These are phyloP conservation scores for Exobasidium cylindrosporum DNA, from an alignment of 1,284 basidiomycete species.

Conservation along the genomic window DNA sequence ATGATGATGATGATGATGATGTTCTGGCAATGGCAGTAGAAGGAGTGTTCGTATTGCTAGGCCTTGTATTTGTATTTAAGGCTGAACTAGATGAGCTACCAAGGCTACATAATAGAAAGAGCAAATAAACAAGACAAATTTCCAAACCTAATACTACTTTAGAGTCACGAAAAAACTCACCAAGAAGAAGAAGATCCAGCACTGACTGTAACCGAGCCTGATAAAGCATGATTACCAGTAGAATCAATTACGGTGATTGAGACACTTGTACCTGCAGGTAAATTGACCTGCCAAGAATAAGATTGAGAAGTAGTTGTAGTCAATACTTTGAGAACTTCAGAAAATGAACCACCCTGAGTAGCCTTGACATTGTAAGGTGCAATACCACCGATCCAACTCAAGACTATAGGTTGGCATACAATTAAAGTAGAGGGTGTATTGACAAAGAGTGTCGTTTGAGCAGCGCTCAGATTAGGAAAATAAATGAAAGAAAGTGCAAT, in stretches of 20 bases:
- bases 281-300: constrained; percentile 24
- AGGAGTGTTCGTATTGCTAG: too few relatives aligned
- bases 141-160: too few relatives aligned
- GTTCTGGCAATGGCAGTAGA: too few relatives aligned
- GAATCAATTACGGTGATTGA: constrained; percentile 24
- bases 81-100: too few relatives aligned
- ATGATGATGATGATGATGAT: too few relatives aligned
- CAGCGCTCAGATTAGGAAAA: too few relatives aligned
- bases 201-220: neutral
- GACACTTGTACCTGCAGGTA: constrained; percentile 18
- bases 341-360: constrained; percentile 16
- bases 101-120: too few relatives aligned
- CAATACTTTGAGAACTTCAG: neutral
- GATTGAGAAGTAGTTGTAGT: constrained; percentile 11
- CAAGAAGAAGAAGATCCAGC: constrained; percentile 1
- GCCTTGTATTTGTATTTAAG: too few relatives aligned
- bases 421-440: constrained; percentile 33
- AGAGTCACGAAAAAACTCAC: too few relatives aligned
- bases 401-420: constrained; percentile 33
- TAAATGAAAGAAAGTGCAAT: too few relatives aligned
- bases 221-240: constrained; percentile 13
- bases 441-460: constrained; percentile 20
- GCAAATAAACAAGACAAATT: too few relatives aligned
- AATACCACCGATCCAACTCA: constrained; percentile 28
- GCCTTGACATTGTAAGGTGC: constrained; percentile 23